These are phyloP conservation scores for Suillus luteus DNA, from an alignment of 768 basidiomycete genomes.

Conservation along the genomic window DNA sequence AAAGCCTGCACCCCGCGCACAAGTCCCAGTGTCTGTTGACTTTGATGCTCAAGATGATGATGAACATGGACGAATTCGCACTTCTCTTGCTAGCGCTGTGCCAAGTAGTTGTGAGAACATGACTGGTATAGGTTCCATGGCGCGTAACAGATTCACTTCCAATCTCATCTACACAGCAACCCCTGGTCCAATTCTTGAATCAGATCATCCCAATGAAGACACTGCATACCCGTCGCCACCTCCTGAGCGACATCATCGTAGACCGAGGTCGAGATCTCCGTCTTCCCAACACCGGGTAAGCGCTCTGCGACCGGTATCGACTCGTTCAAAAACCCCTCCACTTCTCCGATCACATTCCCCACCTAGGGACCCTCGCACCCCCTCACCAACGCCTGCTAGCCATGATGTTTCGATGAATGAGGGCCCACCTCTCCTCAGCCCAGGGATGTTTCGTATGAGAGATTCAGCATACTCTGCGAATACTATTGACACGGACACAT, in stretches of 20 bases:
- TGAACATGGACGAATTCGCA: constrained; percentile 37
- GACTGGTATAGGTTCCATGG: constrained; percentile 61
- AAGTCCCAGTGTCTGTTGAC: constrained; percentile 60
- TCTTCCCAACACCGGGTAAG: constrained; percentile 29
- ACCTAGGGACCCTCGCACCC: constrained; percentile 27
- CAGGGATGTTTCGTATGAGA: constrained; percentile 55
- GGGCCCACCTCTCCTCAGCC: constrained; percentile 47
- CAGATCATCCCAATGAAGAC: constrained; percentile 22
- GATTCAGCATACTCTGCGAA: constrained; percentile 63
- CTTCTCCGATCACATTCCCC: constrained; percentile 32
- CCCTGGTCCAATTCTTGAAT: constrained; percentile 15
- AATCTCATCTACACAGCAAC: constrained; percentile 20
- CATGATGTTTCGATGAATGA: constrained; percentile 22
- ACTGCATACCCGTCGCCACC: constrained; percentile 13
- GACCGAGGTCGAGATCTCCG: constrained; percentile 24
- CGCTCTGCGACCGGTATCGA: constrained; percentile 36
- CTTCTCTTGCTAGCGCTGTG: constrained; percentile 55
- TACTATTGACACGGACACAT: constrained; percentile 44
- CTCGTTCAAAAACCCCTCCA: constrained; percentile 44
- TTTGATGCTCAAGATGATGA: constrained; percentile 40
- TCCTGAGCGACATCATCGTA: constrained; percentile 20
- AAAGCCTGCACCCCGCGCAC: constrained; percentile 65
- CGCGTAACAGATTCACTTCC: constrained; percentile 28
- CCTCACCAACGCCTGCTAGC: constrained; percentile 25
- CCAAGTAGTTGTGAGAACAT: constrained; percentile 56